phyloP scores from a whole-genome alignment of 2,329 filamentous ascomycete species.

The Fusarium sp. region DNA sequence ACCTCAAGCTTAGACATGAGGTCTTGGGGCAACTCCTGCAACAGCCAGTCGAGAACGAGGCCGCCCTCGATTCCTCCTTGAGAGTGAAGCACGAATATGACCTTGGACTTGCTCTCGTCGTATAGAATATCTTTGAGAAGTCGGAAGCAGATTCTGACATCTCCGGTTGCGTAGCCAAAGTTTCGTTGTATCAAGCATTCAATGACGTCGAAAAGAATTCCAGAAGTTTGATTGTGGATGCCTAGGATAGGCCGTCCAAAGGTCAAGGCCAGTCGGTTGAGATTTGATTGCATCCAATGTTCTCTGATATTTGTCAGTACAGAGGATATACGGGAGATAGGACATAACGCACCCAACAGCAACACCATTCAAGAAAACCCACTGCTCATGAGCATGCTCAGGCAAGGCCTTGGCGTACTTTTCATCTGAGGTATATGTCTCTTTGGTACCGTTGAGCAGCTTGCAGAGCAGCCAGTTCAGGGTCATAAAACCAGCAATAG shows the following conservation, averaged over 20 bases:
- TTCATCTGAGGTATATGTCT: constrained; percentile 65
- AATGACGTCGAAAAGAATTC: constrained; percentile 80
- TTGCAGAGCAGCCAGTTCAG: constrained; percentile 65
- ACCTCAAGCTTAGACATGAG: constrained; percentile 78
- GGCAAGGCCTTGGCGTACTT: constrained; percentile 63
- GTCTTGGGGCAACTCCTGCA: constrained; percentile 76
- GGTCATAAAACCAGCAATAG: constrained; percentile 59
- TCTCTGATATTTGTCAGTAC: constrained; percentile 54
- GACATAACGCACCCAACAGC: constrained; percentile 65
- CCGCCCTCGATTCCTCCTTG: constrained; percentile 82
- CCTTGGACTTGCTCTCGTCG: constrained; percentile 71
- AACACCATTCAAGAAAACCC: constrained; percentile 85
- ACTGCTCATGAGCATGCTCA: constrained; percentile 73
- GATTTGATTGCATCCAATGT: constrained; percentile 77
- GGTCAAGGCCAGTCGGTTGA: constrained; percentile 77
- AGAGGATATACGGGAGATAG: too few relatives aligned
- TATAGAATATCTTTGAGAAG: constrained; percentile 74
- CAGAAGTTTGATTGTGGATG: constrained; percentile 81
- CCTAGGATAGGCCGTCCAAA: constrained; percentile 79
- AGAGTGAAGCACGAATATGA: constrained; percentile 80
- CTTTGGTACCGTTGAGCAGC: constrained; percentile 63
- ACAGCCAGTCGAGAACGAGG: constrained; percentile 80
- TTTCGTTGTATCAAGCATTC: constrained; percentile 83
- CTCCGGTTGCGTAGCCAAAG: constrained; percentile 77
- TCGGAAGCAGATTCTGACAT: constrained; percentile 72